Percentiles rank a stretch among this genome's conserved stretches.
Evolutionary conservation across 352 stramenopile species (phyloP).

Genomic region (Elongisporangium prolatum): DNA sequence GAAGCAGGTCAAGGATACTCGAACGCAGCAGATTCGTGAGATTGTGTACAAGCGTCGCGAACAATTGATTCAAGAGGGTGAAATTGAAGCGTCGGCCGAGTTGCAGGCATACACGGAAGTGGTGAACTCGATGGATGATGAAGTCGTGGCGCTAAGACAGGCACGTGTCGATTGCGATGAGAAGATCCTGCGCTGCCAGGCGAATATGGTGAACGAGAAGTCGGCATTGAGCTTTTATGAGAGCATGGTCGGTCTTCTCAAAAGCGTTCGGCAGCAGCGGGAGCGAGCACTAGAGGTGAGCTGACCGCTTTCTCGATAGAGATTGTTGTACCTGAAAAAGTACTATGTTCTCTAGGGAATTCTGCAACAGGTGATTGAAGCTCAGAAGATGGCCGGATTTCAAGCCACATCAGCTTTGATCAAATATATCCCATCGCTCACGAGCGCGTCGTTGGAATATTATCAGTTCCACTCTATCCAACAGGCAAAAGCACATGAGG

Average conservation of each 20-base stretch:
- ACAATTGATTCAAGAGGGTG: slow-evolving; percentile 19
- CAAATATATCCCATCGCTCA: slow-evolving; percentile 43
- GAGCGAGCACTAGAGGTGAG: slow-evolving; percentile 12
- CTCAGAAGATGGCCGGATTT: slow-evolving; percentile 15
- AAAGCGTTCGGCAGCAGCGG: slow-evolving; percentile 17
- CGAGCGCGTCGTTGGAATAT: slow-evolving; percentile 29
- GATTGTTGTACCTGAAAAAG: slow-evolving; percentile 10
- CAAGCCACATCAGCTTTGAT: slow-evolving; percentile 29
- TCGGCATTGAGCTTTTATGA: slow-evolving; percentile 27
- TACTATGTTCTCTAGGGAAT: slow-evolving; percentile 21
- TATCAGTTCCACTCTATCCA: slow-evolving; percentile 62
- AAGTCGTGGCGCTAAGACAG: slow-evolving; percentile 24
- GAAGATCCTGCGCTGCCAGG: slow-evolving; percentile 11
- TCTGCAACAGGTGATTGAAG: slow-evolving; percentile 20
- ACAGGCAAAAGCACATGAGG: slow-evolving; percentile 39
- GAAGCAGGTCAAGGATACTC: slow-evolving; percentile 22
- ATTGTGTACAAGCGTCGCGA: slow-evolving; percentile 24
- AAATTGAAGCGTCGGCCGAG: slow-evolving; percentile 27
- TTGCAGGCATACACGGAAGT: slow-evolving; percentile 28
- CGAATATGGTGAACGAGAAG: slow-evolving; percentile 15
- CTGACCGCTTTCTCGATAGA: background rate
- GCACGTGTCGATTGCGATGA: slow-evolving; percentile 20
- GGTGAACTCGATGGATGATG: slow-evolving; percentile 26
- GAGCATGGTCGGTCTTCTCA: slow-evolving; percentile 22
- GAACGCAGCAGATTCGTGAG: slow-evolving; percentile 24